Evolutionary conservation across 495 filamentous ascomycete genomes (phyloP).

Genomic region (Jackrogersella minutella): DNA sequence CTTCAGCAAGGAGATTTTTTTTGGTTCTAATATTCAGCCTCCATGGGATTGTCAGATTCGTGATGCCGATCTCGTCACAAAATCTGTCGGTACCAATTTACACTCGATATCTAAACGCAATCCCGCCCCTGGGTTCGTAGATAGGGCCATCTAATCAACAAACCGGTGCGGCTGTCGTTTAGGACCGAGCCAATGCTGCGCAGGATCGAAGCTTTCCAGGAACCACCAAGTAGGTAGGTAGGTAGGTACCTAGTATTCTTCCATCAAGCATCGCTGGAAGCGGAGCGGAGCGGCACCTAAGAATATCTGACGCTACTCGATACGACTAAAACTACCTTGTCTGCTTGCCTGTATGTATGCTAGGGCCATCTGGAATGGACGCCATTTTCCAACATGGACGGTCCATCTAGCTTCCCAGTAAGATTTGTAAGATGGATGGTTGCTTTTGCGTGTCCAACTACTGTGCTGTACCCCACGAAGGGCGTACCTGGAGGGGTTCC

Average conservation of each 20-base stretch:
- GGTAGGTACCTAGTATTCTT: not conserved
- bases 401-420: too few relatives aligned
- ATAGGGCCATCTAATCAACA: conserved; percentile 15
- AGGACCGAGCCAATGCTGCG: conserved; percentile 12
- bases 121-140: not conserved
- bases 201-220: conserved; percentile 23
- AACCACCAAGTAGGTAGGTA: conserved; percentile 6
- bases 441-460: conserved; percentile 11
- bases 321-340: conserved; percentile 32
- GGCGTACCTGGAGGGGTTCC: conserved; percentile 5
- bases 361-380: conserved; percentile 4
- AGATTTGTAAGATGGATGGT: conserved; percentile 10
- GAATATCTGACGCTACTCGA: conserved; percentile 29
- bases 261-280: conserved; percentile 17
- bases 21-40: conserved; percentile 22
- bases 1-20: conserved; percentile 32
- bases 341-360: conserved; percentile 4
- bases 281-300: conserved; percentile 41
- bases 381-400: conserved; percentile 4
- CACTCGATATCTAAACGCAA: conserved; percentile 22
- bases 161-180: conserved; percentile 19
- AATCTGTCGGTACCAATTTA: conserved; percentile 23
- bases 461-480: conserved; percentile 31
- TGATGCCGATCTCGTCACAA: conserved; percentile 36
- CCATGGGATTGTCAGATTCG: conserved; percentile 34